phyloP scores from a whole-genome alignment of 495 filamentous ascomycete species.

The Hypomontagnella submonticulosa region DNA sequence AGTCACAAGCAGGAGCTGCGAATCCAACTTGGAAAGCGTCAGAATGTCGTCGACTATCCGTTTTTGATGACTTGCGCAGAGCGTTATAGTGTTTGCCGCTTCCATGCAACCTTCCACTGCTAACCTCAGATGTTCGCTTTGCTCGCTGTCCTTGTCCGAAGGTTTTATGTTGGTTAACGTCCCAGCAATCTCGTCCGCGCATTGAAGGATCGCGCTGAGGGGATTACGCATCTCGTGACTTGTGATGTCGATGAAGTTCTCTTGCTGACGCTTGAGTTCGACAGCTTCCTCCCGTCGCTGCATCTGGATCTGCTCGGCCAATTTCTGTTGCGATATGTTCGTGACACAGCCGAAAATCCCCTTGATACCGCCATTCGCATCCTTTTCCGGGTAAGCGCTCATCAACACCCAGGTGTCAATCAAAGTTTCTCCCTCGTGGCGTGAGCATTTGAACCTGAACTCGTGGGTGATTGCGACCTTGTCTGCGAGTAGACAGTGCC shows the following conservation, averaged over 20 bases:
- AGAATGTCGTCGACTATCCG: constrained; percentile 83
- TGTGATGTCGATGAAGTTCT: constrained; percentile 91
- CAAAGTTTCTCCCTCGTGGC: constrained; percentile 67
- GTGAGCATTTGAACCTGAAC: constrained; percentile 73
- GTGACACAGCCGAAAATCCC: constrained; percentile 75
- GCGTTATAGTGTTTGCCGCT: constrained; percentile 82
- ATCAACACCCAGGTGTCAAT: constrained; percentile 77
- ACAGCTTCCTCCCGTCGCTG: constrained; percentile 70
- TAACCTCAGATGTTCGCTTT: constrained; percentile 40
- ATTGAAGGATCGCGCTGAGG: constrained; percentile 82
- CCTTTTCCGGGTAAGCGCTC: constrained; percentile 74
- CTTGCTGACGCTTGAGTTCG: constrained; percentile 73
- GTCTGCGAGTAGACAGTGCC: constrained; percentile 67
- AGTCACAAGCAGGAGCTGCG: constrained; percentile 77
- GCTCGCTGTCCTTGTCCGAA: constrained; percentile 16
- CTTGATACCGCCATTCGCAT: constrained; percentile 66
- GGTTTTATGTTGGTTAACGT: constrained; percentile 59
- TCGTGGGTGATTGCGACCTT: constrained; percentile 69
- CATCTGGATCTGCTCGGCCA: constrained; percentile 72
- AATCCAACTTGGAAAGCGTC: constrained; percentile 87
- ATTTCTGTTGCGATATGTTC: constrained; percentile 67
- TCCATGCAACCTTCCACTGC: constrained; percentile 70
- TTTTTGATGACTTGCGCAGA: constrained; percentile 86
- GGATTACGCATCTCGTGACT: constrained; percentile 91
- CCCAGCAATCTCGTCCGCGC: constrained; percentile 77